Evolutionary conservation across 768 basidiomycete species (phyloP).

Genomic region (Clavaria fumosa): DNA sequence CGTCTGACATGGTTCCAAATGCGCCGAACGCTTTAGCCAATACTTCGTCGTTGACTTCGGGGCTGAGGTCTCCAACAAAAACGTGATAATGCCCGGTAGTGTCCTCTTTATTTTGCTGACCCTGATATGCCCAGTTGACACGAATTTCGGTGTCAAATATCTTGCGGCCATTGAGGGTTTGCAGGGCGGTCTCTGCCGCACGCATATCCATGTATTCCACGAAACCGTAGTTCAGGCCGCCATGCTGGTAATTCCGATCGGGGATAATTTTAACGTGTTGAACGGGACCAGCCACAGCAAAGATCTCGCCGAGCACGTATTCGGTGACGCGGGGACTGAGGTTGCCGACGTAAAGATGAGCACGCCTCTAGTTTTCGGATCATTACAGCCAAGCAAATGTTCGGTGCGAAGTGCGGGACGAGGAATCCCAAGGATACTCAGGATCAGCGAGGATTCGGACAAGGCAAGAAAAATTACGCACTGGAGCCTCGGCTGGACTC

Average conservation of each 20-base stretch:
- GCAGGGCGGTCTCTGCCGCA: conserved; percentile 95
- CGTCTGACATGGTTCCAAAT: conserved; percentile 93
- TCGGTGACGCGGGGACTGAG: conserved; percentile 95
- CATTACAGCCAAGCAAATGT: conserved; percentile 13
- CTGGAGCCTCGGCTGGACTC: conserved; percentile 60
- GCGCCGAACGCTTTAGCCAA: conserved; percentile 94
- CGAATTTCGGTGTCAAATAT: conserved; percentile 99
- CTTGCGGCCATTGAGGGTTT: conserved; percentile 96
- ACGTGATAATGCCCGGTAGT: conserved; percentile 96
- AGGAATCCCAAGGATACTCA: conserved; percentile 12
- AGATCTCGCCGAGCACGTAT: conserved; percentile 97
- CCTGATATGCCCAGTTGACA: conserved; percentile 99
- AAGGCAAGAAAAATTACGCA: conserved; percentile 26
- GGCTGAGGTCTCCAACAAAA: conserved; percentile 98
- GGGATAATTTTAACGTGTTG: conserved; percentile 99
- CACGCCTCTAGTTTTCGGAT: conserved; percentile 47
- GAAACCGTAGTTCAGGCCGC: conserved; percentile 98
- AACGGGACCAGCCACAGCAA: conserved; percentile 91
- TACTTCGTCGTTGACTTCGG: conserved; percentile 96
- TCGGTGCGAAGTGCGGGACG: conserved; percentile 14
- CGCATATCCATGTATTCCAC: conserved; percentile 99
- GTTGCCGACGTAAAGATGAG: conserved; percentile 98
- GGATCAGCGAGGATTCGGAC: conserved; percentile 19
- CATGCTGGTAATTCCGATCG: conserved; percentile 98
- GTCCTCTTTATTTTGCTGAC: conserved; percentile 97